These are phyloP conservation scores for Cystobasidiopsis lactophilus DNA, from an alignment of 768 basidiomycete genomes.

Conservation along the genomic window DNA sequence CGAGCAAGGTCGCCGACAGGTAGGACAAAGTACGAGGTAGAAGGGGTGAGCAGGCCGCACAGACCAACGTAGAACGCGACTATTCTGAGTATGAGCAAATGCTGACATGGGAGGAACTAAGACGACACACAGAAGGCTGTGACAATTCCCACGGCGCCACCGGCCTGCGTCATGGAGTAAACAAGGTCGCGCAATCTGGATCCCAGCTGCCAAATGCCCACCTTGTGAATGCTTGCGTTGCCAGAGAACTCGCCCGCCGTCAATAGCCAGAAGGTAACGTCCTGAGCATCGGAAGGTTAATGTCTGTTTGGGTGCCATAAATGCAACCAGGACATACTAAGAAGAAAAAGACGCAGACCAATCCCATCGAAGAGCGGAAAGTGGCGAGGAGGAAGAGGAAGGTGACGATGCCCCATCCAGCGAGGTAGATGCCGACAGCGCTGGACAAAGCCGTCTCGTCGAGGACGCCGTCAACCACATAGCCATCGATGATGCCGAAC, in stretches of 20 bases:
- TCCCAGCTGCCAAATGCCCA: too few species aligned
- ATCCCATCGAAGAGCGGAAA: slow-evolving; percentile 25
- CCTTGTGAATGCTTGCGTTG: slow-evolving; percentile 10
- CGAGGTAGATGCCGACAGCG: slow-evolving; percentile 29
- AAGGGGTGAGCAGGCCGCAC: slow-evolving; percentile 23
- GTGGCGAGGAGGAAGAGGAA: slow-evolving; percentile 24
- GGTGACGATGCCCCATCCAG: slow-evolving; percentile 8
- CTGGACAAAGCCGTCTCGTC: slow-evolving; percentile 23
- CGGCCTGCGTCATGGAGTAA: slow-evolving; percentile 13
- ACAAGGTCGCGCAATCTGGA: too few species aligned
- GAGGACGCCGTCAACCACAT: too few species aligned
- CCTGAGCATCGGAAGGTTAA: too few species aligned
- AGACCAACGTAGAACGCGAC: not conserved
- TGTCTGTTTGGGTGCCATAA: too few species aligned
- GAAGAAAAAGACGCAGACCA: slow-evolving; percentile 26
- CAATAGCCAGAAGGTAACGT: slow-evolving; percentile 21
- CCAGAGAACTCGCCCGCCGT: slow-evolving; percentile 19
- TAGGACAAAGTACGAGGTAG: slow-evolving; percentile 22
- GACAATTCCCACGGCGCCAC: slow-evolving; percentile 25
- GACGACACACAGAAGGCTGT: too few species aligned
- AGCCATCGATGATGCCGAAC: slow-evolving; percentile 40
- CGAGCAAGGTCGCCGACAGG: slow-evolving; percentile 23
- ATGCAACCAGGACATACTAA: too few species aligned
- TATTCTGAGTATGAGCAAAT: too few species aligned
- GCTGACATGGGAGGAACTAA: too few species aligned